Percentiles rank a stretch among this genome's conserved stretches.
phyloP scores from a whole-genome alignment of 768 basidiomycete genomes.

The Pleurotus cornucopiae region DNA sequence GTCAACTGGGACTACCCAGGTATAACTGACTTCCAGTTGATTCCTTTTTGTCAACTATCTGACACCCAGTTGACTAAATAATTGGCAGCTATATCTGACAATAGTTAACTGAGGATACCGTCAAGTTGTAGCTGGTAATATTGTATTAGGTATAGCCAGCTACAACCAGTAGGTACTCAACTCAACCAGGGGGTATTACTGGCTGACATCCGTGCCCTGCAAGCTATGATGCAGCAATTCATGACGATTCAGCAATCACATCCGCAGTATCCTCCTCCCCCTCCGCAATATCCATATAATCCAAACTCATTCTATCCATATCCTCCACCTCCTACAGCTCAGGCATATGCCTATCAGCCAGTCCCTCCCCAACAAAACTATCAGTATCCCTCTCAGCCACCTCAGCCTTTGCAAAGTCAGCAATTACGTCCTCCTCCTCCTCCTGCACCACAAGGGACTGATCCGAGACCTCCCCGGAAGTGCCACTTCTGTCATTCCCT shows the following conservation, averaged over 20 bases:
- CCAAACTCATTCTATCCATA: not conserved
- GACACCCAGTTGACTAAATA: no score
- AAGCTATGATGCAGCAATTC: not conserved
- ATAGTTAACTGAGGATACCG: no score
- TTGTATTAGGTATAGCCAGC: no score
- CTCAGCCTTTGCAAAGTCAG: no score
- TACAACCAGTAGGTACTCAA: no score
- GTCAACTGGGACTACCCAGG: no score
- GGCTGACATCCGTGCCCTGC: not conserved
- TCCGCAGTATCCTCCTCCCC: no score
- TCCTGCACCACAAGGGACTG: not conserved
- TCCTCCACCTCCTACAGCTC: not conserved
- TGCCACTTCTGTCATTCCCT: not conserved
- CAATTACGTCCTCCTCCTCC: not conserved
- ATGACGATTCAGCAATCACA: no score
- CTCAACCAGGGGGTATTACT: no score
- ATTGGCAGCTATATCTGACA: no score
- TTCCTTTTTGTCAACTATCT: no score
- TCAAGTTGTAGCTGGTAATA: conserved; percentile 20
- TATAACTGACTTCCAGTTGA: no score
- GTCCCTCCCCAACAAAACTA: not conserved
- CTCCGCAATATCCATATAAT: not conserved
- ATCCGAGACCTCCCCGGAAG: not conserved
- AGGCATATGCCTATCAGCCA: not conserved
- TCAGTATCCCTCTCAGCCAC: not conserved